A percentile compares a stretch with the other conserved stretches of the same genome.
Conservation (phyloP, 495 filamentous ascomycete species). For the Penicillium paxilli region DNA sequence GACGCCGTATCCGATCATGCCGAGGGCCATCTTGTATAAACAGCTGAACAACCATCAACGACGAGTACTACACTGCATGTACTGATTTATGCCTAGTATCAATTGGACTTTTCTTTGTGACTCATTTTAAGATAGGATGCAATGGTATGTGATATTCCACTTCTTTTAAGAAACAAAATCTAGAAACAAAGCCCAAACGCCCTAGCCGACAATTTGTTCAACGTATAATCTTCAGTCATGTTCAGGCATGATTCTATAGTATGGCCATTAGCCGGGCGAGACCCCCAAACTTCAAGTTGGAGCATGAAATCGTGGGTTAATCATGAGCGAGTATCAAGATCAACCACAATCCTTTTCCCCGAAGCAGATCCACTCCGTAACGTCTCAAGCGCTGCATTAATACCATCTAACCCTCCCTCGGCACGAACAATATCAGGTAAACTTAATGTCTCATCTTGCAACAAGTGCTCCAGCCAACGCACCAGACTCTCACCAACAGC, state of each 20-base stretch:
- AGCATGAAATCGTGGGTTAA: not conserved
- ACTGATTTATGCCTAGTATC: too few species aligned
- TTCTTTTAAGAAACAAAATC: too few species aligned
- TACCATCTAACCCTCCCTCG: slow-evolving; percentile 57
- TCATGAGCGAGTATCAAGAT: slow-evolving; percentile 20
- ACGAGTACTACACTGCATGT: too few species aligned
- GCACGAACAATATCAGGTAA: slow-evolving; percentile 60
- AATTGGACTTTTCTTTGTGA: too few species aligned
- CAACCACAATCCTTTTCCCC: slow-evolving; percentile 61
- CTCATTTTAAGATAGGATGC: too few species aligned
- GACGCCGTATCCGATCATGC: slow-evolving; percentile 8
- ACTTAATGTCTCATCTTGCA: slow-evolving; percentile 45
- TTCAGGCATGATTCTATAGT: too few species aligned
- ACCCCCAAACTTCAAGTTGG: not conserved
- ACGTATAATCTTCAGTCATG: too few species aligned
- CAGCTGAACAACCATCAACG: too few species aligned
- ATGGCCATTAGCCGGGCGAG: too few species aligned
- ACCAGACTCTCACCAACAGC: slow-evolving; percentile 56
- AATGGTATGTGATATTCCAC: too few species aligned
- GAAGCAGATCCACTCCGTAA: slow-evolving; percentile 57
- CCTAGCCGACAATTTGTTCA: too few species aligned
- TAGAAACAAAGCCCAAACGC: too few species aligned
- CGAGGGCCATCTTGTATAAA: not conserved
- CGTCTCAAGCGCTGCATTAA: slow-evolving; percentile 62
- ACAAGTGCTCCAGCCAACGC: slow-evolving; percentile 59